Conservation (phyloP, 2,329 filamentous ascomycete genomes). For the Periglandula ipomoeae region DNA sequence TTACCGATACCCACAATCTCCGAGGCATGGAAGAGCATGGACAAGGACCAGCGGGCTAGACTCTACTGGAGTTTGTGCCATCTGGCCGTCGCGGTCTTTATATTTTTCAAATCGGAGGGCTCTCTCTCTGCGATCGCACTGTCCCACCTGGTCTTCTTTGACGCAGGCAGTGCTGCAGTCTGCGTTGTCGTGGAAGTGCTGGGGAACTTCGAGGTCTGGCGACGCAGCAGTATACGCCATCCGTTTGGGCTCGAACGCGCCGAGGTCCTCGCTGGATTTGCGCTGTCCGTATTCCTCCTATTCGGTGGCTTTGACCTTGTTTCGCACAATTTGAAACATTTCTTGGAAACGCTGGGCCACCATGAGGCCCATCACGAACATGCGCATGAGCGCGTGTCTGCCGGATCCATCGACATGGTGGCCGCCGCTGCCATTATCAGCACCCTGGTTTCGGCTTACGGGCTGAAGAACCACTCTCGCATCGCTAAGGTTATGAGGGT, state of each 20-base stretch:
- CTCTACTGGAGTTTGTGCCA: conserved; percentile 89
- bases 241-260: conserved; percentile 88
- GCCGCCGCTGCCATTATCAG: conserved; percentile 72
- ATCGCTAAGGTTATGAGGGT: conserved; percentile 90
- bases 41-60: conserved; percentile 71
- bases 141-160: conserved; percentile 89
- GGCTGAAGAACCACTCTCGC: conserved; percentile 80
- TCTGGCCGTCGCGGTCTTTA: conserved; percentile 70
- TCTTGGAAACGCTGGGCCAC: conserved; percentile 54
- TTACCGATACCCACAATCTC: conserved; percentile 82
- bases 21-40: conserved; percentile 87
- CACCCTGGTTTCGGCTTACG: conserved; percentile 78
- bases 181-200: conserved; percentile 90
- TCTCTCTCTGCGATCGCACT: conserved; percentile 86
- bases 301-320: conserved; percentile 96
- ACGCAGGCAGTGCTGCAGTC: conserved; percentile 82
- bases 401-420: conserved; percentile 73
- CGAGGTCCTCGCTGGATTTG: conserved; percentile 91
- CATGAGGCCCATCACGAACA: conserved; percentile 68
- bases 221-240: conserved; percentile 81
- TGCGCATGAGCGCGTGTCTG: conserved; percentile 54
- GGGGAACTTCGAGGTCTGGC: conserved; percentile 97
- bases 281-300: conserved; percentile 90
- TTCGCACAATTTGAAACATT: conserved; percentile 85
- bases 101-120: conserved; percentile 77